Conservation (phyloP, 108 stramenopile species). For the Cylindrotheca closterium region DNA sequence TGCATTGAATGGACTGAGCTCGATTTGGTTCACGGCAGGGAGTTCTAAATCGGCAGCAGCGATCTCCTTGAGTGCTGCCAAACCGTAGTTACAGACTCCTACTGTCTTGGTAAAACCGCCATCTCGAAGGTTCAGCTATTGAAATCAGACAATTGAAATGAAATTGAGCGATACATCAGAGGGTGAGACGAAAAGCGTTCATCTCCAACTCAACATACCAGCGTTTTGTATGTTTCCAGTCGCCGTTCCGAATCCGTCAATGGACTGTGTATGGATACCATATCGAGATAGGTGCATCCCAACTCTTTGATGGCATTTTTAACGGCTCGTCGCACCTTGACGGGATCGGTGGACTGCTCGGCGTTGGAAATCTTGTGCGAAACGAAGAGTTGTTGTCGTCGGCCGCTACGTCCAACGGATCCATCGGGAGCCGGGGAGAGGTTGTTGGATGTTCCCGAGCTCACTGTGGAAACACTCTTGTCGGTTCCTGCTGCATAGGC, state of each 20-base stretch:
- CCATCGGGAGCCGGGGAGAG: slow-evolving; percentile 29
- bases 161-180: neutral
- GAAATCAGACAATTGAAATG: neutral
- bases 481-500: slow-evolving; percentile 2
- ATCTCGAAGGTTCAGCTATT: slow-evolving; percentile 43
- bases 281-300: slow-evolving; percentile 52
- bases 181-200: neutral
- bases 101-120: slow-evolving; percentile 53
- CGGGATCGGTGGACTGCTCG: slow-evolving; percentile 59
- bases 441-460: neutral
- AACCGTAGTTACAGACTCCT: slow-evolving; percentile 78
- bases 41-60: slow-evolving; percentile 34
- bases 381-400: slow-evolving; percentile 54
- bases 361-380: slow-evolving; percentile 75
- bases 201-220: slow-evolving; percentile 6
- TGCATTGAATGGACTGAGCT: slow-evolving; percentile 73
- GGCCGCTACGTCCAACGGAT: slow-evolving; percentile 19
- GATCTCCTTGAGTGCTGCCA: slow-evolving; percentile 60
- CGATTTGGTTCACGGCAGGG: slow-evolving; percentile 69
- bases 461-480: neutral
- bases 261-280: slow-evolving; percentile 74
- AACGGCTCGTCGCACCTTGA: slow-evolving; percentile 33
- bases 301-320: slow-evolving; percentile 14
- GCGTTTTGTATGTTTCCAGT: slow-evolving; percentile 51
- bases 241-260: slow-evolving; percentile 48